Evolutionary conservation across 352 stramenopile genomes (phyloP).

Genomic region (Phytopythium oedochilum): DNA sequence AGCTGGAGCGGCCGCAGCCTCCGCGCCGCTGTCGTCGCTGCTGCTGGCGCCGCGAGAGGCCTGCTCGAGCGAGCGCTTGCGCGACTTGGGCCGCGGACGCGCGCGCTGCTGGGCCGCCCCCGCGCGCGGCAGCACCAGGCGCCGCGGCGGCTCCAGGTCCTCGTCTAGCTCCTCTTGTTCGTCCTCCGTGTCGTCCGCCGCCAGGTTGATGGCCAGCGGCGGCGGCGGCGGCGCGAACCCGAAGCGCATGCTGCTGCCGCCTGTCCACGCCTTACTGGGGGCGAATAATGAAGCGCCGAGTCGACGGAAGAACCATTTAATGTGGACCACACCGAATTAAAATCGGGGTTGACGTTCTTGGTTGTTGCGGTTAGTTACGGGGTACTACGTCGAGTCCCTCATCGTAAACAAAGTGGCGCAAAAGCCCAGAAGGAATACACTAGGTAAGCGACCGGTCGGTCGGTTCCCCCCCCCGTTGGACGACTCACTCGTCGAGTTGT

Average conservation of each 20-base stretch:
- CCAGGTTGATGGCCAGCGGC: constrained; percentile 1
- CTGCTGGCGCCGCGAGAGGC: constrained; percentile 8
- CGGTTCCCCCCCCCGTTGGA: too few species aligned
- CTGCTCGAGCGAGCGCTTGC: constrained; percentile 1
- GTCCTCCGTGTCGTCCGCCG: not conserved
- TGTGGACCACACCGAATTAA: too few species aligned
- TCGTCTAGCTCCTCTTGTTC: not conserved
- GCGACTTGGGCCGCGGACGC: not conserved
- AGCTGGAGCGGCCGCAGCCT: not conserved
- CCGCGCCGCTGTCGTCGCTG: constrained; percentile 14
- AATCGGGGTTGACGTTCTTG: too few species aligned
- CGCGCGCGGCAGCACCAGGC: not conserved
- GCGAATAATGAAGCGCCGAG: not conserved
- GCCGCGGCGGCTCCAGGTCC: constrained; percentile 1
- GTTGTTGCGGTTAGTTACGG: too few species aligned
- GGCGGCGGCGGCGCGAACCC: not conserved
- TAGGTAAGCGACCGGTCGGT: too few species aligned
- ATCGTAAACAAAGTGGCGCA: too few species aligned
- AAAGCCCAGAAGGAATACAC: too few species aligned
- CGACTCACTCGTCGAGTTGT: too few species aligned
- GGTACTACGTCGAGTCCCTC: too few species aligned
- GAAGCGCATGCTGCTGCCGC: not conserved
- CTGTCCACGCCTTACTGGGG: not conserved
- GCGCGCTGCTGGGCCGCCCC: not conserved
- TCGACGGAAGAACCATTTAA: too few species aligned